Evolutionary conservation across 169 alveolate genomes (phyloP), one percentile per base, ranked within the genome.

Genomic region (Hepatocystis sp.): DNA sequence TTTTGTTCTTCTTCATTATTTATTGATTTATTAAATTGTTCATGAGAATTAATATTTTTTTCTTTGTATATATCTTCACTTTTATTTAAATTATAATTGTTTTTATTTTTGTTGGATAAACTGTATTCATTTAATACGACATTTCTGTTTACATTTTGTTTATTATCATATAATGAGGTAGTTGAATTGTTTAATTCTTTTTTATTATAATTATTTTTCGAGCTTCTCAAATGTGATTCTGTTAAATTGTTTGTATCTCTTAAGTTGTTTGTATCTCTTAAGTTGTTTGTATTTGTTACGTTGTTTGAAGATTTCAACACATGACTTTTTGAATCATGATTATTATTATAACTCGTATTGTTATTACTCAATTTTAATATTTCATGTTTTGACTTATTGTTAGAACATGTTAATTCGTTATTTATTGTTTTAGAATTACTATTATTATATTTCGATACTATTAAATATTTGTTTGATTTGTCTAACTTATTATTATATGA

Each of bases 21-120:
- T 13, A 76, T 76, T 25, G 13, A 56, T 21, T 71, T 76, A 19
- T 76, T 76, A 25, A 58, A 76, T 60, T 76, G 56, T 76, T 40
- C 30, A 76, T 76, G 58, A n/a, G 4, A 55, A 8, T 30, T 11
- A 7, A 7, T 49, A 13, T 28, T 19, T 13, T 36, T 58, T n/a
- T 30, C 21, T 36, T 27, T 76, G 15, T 60, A 49, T 25, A 58
- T 51, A 76, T 76, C 44, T 13, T 76, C 88, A 56, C 88, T 76
- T 46, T 27, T 76, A 64, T 76, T 58, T 28, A 76, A 58, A 53
- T 52, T 27, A 23, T 44, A 51, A 8, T 17, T 51, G 40, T 27
- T 36, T 15, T 63, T 76, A 23, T 46, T 36, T 25, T 47, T 39
- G 44, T 76, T 58, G 34, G 7, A 30, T 27, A 36, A 39, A n/a